Percentiles rank a stretch among this genome's conserved stretches.
These are phyloP conservation scores for Amanita fuliginea DNA, from an alignment of 768 basidiomycete species.

Conservation along the genomic window DNA sequence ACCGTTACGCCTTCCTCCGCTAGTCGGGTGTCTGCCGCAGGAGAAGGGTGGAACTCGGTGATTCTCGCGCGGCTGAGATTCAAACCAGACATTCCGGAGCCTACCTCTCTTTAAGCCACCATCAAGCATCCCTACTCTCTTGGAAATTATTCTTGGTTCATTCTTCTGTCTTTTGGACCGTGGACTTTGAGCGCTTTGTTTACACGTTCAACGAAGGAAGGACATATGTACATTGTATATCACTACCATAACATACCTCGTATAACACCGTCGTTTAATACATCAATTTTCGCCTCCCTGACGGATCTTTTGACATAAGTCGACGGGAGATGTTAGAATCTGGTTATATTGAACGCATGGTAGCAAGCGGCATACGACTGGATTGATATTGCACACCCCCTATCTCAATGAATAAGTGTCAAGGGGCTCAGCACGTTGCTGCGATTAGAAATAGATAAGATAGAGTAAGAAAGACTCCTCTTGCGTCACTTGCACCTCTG, in stretches of 20 bases:
- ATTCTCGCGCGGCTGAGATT: conserved; percentile 41
- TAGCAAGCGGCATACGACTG: too few species aligned
- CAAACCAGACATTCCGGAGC: conserved; percentile 31
- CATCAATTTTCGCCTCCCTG: neutral
- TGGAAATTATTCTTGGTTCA: conserved; percentile 5
- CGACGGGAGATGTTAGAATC: neutral
- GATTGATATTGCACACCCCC: neutral
- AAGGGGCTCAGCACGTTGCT: too few species aligned
- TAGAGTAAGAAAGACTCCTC: neutral
- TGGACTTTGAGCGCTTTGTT: neutral
- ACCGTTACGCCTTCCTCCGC: conserved; percentile 15
- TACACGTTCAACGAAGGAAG: neutral
- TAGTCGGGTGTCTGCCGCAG: conserved; percentile 29
- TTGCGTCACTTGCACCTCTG: neutral
- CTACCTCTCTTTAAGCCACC: conserved; percentile 24
- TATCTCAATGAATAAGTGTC: neutral
- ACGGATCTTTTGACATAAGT: neutral
- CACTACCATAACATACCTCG: neutral
- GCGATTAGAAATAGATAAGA: neutral
- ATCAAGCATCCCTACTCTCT: neutral
- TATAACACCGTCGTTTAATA: neutral
- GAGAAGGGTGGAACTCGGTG: conserved; percentile 30
- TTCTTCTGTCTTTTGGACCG: conserved; percentile 5
- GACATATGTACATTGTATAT: neutral
- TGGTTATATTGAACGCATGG: too few species aligned